These are phyloP conservation scores for Kwoniella heveanensis DNA, from an alignment of 768 basidiomycete species.

Conservation along the genomic window DNA sequence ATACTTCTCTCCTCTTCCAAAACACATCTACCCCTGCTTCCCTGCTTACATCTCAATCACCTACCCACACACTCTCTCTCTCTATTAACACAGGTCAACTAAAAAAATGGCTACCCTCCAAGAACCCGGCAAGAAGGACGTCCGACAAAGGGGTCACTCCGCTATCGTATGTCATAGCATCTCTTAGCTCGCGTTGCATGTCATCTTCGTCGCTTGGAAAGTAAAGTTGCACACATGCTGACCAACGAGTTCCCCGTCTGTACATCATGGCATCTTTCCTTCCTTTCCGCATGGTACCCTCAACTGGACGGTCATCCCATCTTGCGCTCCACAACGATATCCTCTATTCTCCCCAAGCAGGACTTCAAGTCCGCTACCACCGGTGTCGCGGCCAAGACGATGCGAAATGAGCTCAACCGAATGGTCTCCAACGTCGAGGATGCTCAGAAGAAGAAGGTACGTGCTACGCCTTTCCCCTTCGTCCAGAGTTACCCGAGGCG, in stretches of 20 bases:
- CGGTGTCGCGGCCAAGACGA: slow-evolving; percentile 88
- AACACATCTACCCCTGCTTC: neutral
- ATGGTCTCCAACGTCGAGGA: slow-evolving; percentile 87
- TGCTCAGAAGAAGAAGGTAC: slow-evolving; percentile 76
- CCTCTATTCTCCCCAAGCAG: slow-evolving; percentile 19
- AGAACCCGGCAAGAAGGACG: slow-evolving; percentile 33
- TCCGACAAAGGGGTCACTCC: slow-evolving; percentile 48
- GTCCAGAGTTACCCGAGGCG: neutral
- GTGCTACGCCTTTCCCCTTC: slow-evolving; percentile 13
- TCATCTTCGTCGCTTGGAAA: no score
- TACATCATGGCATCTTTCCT: neutral
- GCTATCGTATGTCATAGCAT: slow-evolving; percentile 49
- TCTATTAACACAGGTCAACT: slow-evolving; percentile 4
- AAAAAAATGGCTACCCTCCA: slow-evolving; percentile 46
- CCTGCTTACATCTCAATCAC: slow-evolving; percentile 5
- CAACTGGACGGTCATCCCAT: no score
- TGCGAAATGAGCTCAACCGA: slow-evolving; percentile 95
- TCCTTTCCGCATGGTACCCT: neutral
- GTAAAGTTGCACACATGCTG: no score
- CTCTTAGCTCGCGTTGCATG: no score
- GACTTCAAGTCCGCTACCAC: slow-evolving; percentile 97
- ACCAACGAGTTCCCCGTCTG: neutral
- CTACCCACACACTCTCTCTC: neutral
- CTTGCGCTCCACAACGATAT: no score
- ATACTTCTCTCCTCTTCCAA: neutral